phyloP scores from a whole-genome alignment of 208 protist species.

The Novymonas esmeraldas region DNA sequence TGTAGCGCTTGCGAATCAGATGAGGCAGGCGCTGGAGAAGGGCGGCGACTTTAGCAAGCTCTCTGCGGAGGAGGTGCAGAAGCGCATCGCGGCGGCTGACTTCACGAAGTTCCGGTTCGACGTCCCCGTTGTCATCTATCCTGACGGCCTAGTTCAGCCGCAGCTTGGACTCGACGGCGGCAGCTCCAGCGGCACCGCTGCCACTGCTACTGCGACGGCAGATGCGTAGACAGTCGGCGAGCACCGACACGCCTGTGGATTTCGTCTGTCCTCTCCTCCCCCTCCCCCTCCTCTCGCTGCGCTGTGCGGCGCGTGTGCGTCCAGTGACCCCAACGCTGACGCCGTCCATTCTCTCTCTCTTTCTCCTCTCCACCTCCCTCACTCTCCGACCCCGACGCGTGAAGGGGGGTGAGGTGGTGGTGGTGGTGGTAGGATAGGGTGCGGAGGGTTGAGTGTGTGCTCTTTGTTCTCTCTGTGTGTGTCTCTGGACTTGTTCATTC shows the following conservation, averaged over 20 bases:
- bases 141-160: conserved; percentile 61
- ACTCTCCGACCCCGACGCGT: too few relatives aligned
- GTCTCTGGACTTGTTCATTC: too few relatives aligned
- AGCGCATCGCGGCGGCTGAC: conserved; percentile 47
- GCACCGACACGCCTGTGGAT: neutral
- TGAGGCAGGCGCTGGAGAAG: conserved; percentile 34
- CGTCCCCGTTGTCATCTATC: conserved; percentile 84
- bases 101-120: conserved; percentile 69
- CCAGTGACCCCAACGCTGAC: too few relatives aligned
- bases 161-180: conserved; percentile 73
- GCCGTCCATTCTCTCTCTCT: too few relatives aligned
- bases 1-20: conserved; percentile 79
- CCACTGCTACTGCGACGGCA: neutral
- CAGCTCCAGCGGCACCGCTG: neutral
- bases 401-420: too few relatives aligned
- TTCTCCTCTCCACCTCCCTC: too few relatives aligned
- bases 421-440: too few relatives aligned
- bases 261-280: neutral
- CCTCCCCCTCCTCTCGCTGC: conserved; percentile 1
- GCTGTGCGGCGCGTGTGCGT: too few relatives aligned
- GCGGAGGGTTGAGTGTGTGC: too few relatives aligned
- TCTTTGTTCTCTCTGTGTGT: too few relatives aligned
- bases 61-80: conserved; percentile 58
- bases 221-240: conserved; percentile 8
- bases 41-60: conserved; percentile 39